Percentiles rank a stretch among this genome's conserved stretches.
phyloP scores from a whole-genome alignment of 768 basidiomycete species.

The Mycena pura region DNA sequence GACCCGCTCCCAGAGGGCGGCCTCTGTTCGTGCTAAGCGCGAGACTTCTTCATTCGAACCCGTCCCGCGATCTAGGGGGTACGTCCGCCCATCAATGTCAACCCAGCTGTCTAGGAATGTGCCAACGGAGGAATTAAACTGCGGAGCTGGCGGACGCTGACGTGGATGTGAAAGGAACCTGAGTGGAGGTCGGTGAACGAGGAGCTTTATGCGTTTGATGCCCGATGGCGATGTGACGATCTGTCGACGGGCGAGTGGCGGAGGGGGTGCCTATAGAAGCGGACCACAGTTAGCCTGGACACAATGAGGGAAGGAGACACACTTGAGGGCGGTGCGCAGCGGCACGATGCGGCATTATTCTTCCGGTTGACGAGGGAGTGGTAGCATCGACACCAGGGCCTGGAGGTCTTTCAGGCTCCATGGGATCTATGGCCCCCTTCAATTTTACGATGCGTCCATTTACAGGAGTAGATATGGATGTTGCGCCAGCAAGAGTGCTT shows the following conservation, averaged over 20 bases:
- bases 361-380: not conserved
- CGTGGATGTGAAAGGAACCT: constrained; percentile 62
- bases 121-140: constrained; percentile 59
- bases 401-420: not conserved
- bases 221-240: constrained; percentile 33
- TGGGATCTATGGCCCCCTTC: not conserved
- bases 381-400: constrained; percentile 3
- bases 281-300: not conserved
- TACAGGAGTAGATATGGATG: constrained; percentile 15
- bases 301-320: not conserved
- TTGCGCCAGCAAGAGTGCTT: not conserved
- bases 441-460: constrained; percentile 17
- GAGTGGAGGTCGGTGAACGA: constrained; percentile 70
- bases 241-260: constrained; percentile 11
- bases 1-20: constrained; percentile 47
- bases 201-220: constrained; percentile 69
- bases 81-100: constrained; percentile 58
- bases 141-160: constrained; percentile 65
- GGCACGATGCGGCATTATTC: constrained; percentile 19
- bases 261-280: constrained; percentile 5
- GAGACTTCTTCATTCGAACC: constrained; percentile 39
- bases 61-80: not conserved
- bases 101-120: constrained; percentile 69
- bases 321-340: constrained; percentile 13
- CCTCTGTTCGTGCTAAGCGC: constrained; percentile 50